phyloP scores from a whole-genome alignment of 306 rosid genomes.

The Fragaria nilgerrensis region DNA sequence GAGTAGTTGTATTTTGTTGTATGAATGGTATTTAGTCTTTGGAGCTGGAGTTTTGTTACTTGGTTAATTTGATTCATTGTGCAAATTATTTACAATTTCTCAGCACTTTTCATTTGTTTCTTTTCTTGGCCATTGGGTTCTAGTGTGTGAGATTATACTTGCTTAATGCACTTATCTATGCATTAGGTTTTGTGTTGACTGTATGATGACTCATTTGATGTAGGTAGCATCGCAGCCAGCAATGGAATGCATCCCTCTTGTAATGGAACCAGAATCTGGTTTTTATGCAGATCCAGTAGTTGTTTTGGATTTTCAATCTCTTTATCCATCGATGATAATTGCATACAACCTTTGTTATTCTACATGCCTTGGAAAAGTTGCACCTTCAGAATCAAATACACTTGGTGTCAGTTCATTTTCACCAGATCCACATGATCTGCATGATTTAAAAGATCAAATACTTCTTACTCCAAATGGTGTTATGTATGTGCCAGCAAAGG shows the following conservation, averaged over 20 bases:
- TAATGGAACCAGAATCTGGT: conserved; percentile 97
- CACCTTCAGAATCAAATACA: conserved; percentile 57
- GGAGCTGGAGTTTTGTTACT: neutral
- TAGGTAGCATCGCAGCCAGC: conserved; percentile 99
- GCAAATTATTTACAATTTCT: neutral
- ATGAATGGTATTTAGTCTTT: neutral
- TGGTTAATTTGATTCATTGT: neutral
- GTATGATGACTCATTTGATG: conserved; percentile 18
- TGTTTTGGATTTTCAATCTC: conserved; percentile 91
- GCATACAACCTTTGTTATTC: conserved; percentile 95
- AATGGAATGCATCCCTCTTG: conserved; percentile 96
- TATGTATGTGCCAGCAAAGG: conserved; percentile 86
- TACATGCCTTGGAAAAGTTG: conserved; percentile 86
- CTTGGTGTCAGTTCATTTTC: conserved; percentile 83
- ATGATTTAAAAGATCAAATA: conserved; percentile 63
- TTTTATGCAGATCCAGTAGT: conserved; percentile 93
- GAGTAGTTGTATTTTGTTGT: neutral
- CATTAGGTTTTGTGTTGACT: neutral
- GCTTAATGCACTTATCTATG: conserved; percentile 5
- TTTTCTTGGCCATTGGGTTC: neutral
- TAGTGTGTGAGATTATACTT: neutral
- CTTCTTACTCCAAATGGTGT: conserved; percentile 89
- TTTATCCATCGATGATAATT: conserved; percentile 97
- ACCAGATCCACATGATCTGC: conserved; percentile 57
- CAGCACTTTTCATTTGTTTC: neutral